A percentile compares a stretch with the other conserved stretches of the same genome.
Evolutionary conservation across 1,139 yeast genomes (phyloP).

Genomic region (Taiozyma onychis): DNA sequence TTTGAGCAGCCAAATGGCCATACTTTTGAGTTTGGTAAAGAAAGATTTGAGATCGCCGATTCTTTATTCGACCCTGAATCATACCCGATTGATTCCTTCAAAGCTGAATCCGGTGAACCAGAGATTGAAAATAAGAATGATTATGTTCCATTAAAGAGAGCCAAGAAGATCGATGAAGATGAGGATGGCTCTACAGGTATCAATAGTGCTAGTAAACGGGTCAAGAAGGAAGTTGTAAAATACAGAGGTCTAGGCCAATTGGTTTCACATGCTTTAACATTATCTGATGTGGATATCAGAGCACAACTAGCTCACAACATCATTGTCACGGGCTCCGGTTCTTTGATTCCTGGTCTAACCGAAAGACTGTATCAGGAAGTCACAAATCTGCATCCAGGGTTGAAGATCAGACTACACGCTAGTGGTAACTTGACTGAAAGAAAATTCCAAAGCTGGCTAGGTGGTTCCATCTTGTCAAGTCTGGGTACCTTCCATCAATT

Average conservation of each 20-base stretch:
- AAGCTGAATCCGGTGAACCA: conserved; percentile 24
- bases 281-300: conserved; percentile 82
- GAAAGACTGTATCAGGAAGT: conserved; percentile 78
- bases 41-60: conserved; percentile 68
- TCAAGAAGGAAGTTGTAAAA: conserved; percentile 23
- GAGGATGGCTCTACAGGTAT: conserved; percentile 20
- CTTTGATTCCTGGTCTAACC: conserved; percentile 81
- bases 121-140: conserved; percentile 36
- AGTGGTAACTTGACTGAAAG: conserved; percentile 84
- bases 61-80: conserved; percentile 62
- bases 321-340: conserved; percentile 85
- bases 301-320: conserved; percentile 90
- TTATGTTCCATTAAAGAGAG: conserved; percentile 67
- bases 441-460: conserved; percentile 87
- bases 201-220: conserved; percentile 8
- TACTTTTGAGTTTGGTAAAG: conserved; percentile 45
- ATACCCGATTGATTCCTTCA: conserved; percentile 27
- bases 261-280: conserved; percentile 62
- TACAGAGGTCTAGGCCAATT: conserved; percentile 62
- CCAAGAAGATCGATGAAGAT: conserved; percentile 27
- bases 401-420: conserved; percentile 83
- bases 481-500: conserved; percentile 95
- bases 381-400: conserved; percentile 74
- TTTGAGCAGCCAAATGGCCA: conserved; percentile 83
- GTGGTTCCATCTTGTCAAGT: conserved; percentile 88